Evolutionary conservation across 768 basidiomycete species (phyloP).

Genomic region (Termitomyces sp.): DNA sequence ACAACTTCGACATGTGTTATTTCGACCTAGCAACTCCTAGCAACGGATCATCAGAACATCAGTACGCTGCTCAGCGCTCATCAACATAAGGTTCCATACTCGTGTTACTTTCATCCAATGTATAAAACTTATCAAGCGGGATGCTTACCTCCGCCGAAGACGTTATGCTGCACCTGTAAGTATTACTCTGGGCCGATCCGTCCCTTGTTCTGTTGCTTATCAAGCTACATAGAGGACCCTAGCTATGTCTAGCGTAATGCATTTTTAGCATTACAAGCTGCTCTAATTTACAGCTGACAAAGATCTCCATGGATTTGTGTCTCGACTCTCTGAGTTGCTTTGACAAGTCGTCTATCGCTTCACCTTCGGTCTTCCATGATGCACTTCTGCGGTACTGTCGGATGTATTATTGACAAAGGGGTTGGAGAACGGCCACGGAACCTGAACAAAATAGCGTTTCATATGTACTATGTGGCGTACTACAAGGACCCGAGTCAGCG

Average conservation of each 20-base stretch:
- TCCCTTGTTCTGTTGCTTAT: neutral
- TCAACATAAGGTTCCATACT: neutral
- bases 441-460: neutral
- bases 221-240: neutral
- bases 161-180: neutral
- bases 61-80: no score
- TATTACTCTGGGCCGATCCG: neutral
- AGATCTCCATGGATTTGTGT: neutral
- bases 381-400: neutral
- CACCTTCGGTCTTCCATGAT: neutral
- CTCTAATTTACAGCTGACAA: neutral
- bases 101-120: no score
- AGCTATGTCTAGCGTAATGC: neutral
- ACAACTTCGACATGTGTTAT: neutral
- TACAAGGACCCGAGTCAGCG: neutral
- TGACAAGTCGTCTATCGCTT: neutral
- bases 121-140: neutral
- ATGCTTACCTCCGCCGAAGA: neutral
- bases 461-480: neutral
- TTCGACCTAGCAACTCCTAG: neutral
- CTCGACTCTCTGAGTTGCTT: neutral
- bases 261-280: neutral
- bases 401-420: neutral
- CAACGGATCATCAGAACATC: no score
- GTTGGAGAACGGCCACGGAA: neutral